phyloP scores from a whole-genome alignment of 2,329 filamentous ascomycete genomes.

The Colletotrichum sp. region DNA sequence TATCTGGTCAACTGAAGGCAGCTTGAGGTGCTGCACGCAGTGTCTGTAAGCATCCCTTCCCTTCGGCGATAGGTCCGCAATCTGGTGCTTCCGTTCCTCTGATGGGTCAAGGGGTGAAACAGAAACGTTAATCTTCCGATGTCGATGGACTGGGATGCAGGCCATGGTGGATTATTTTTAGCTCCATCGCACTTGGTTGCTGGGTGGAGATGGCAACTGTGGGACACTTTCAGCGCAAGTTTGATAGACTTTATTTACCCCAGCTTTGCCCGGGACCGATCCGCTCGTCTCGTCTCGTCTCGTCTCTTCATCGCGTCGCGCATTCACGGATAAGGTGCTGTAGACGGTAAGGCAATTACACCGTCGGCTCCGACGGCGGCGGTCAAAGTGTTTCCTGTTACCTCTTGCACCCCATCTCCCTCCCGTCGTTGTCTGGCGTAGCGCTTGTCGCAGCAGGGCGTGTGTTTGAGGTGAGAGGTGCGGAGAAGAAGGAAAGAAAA shows the following conservation, averaged over 20 bases:
- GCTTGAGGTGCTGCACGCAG: neutral
- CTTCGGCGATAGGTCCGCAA: neutral
- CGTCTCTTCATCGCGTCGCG: neutral
- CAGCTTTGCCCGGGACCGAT: conserved; percentile 19
- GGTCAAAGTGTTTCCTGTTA: neutral
- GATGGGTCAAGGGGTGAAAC: conserved; percentile 20
- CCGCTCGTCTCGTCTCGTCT: conserved; percentile 17
- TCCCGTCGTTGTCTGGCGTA: neutral
- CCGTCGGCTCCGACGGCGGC: conserved; percentile 15
- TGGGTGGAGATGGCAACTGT: neutral
- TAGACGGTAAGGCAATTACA: neutral
- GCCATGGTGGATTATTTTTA: conserved; percentile 21
- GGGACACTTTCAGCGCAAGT: neutral
- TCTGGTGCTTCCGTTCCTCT: conserved; percentile 13
- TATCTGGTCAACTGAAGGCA: neutral
- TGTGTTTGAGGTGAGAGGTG: neutral
- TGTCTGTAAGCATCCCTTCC: neutral
- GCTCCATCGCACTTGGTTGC: neutral
- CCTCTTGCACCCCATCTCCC: neutral
- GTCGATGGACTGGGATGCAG: conserved; percentile 18
- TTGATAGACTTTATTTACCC: conserved; percentile 9
- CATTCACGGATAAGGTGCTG: neutral
- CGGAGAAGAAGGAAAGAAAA: neutral
- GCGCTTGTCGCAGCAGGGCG: conserved; percentile 18
- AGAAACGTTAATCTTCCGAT: conserved; percentile 23